These are phyloP conservation scores for Eragrostis tef DNA, from an alignment of 202 grass and related monocot genomes.

Conservation along the genomic window DNA sequence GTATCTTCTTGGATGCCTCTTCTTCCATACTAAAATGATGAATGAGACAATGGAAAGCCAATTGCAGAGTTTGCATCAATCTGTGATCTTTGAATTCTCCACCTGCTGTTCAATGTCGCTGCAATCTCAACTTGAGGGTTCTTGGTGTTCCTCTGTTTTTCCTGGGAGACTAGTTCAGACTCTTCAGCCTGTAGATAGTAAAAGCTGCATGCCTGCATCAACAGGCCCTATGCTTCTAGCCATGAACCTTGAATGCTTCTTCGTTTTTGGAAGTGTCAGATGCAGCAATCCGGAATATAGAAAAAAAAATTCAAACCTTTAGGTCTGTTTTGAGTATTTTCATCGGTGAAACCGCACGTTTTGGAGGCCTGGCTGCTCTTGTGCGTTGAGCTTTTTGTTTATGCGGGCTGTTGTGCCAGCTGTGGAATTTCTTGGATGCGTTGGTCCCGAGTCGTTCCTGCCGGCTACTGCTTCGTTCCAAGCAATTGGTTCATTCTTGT, in stretches of 20 bases:
- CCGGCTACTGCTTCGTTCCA: conserved; percentile 40
- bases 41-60: not conserved
- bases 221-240: not conserved
- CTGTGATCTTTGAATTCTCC: not conserved
- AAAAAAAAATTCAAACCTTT: not conserved
- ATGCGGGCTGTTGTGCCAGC: conserved; percentile 18
- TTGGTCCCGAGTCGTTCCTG: conserved; percentile 40
- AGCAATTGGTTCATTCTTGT: conserved; percentile 31
- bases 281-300: not conserved
- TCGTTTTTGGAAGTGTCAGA: not conserved
- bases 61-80: conserved; percentile 7
- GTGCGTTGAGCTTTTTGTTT: conserved; percentile 21
- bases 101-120: not conserved
- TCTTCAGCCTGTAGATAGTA: not conserved
- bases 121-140: not conserved
- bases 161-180: not conserved
- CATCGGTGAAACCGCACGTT: not conserved
- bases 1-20: too few relatives aligned
- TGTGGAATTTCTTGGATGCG: conserved; percentile 40
- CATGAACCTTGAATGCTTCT: conserved; percentile 29
- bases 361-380: conserved; percentile 23
- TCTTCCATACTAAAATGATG: not conserved
- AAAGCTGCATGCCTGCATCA: not conserved
- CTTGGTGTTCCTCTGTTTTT: not conserved
- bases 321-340: not conserved